phyloP scores from a whole-genome alignment of 257 asterid species.

The Ligustrum vulgare region DNA sequence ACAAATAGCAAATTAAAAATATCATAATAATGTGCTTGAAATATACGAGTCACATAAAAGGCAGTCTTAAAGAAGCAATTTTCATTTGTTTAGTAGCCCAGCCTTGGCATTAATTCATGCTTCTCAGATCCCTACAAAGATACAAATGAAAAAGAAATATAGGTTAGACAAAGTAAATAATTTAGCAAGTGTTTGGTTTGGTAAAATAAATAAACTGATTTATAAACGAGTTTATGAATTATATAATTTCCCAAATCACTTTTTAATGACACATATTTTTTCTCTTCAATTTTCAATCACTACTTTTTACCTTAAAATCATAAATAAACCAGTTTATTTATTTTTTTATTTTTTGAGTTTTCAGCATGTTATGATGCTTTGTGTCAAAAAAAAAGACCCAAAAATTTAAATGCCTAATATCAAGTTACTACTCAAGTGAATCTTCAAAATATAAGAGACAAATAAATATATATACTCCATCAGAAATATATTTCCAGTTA shows the following conservation, averaged over 20 bases:
- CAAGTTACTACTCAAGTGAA: neutral
- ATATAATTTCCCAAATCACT: no score
- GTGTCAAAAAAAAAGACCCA: neutral
- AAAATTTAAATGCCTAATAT: neutral
- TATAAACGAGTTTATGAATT: no score
- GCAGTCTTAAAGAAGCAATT: neutral
- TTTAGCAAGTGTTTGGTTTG: no score
- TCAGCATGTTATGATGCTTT: no score
- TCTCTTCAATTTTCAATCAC: no score
- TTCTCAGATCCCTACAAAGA: slow-evolving; percentile 53
- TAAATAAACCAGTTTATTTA: no score
- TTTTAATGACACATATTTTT: no score
- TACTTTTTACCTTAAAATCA: no score
- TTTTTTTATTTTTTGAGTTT: neutral
- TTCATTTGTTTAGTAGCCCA: slow-evolving; percentile 45
- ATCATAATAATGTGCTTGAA: neutral
- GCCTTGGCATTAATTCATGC: slow-evolving; percentile 47
- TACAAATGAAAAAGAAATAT: neutral
- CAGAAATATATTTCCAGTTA: no score
- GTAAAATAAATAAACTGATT: no score
- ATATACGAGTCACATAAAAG: neutral
- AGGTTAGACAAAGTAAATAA: neutral
- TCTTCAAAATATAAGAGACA: neutral
- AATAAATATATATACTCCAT: no score
- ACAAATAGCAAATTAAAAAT: neutral